Evolutionary conservation across 768 basidiomycete species (phyloP), one percentile per base, ranked within the genome.

Genomic region (Sarcodon aspratus): DNA sequence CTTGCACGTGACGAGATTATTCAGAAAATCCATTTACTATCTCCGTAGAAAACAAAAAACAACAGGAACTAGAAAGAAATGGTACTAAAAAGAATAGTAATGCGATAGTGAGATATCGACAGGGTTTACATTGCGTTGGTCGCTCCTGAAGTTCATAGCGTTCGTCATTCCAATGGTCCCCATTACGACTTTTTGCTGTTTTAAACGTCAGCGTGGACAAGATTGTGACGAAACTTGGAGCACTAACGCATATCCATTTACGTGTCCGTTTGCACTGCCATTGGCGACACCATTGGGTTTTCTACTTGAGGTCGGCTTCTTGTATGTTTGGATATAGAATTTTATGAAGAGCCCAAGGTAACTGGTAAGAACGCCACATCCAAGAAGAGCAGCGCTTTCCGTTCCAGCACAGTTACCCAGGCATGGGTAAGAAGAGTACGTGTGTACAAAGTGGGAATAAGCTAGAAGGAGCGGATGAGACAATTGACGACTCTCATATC

Each of bases 331-430:
- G 59, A 90, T 74, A 68, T 92, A 92, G 69, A 92, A 92, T 65
- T 91, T 89, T 74, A 98, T 90, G 75, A 99, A 98, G 50, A 99
- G 79, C 58, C 82, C 78, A 48, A 99, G 80, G 69, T 97, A 98
- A 59, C 78, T 85, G 27, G 90, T 86, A 56, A 99, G 74, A 44
- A 99, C 75, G 18, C 66, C 79, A 61, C 93, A 96, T 44, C 94
- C 96, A 50, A 95, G 84, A 50, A 92, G 51, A 2, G 96, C 96
- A 48, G 95, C 89, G 12, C 68, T 67, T 66, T 95, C 90, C 15
- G 86, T 82, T 42, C 96, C 96, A 36, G 92, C 81, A 58, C 96
- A 99, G 63, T 84, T 80, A 36, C 77, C 87, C 17, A 84, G 54
- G 55, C 72, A 66, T n/a, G 92, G 93, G n/a, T 84, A 65, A 51